phyloP scores from a whole-genome alignment of 345 rosid species.

The Brassica juncea region DNA sequence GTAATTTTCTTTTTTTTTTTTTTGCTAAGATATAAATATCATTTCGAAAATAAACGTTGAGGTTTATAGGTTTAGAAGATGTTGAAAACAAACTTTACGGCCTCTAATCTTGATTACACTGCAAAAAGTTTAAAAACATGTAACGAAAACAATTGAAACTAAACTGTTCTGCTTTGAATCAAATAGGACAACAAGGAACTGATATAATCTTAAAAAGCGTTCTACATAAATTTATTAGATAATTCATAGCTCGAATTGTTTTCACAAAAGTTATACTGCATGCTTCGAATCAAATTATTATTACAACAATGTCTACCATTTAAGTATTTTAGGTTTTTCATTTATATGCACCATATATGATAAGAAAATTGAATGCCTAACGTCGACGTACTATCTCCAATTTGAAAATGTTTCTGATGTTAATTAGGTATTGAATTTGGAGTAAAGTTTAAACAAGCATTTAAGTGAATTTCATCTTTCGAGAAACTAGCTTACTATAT shows the following conservation, averaged over 20 bases:
- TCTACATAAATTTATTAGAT: not conserved
- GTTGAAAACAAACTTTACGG: too few relatives aligned
- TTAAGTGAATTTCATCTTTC: constrained; percentile 27
- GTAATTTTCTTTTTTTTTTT: too few relatives aligned
- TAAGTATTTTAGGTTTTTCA: not conserved
- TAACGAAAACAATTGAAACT: too few relatives aligned
- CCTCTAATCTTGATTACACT: too few relatives aligned
- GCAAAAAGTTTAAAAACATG: too few relatives aligned
- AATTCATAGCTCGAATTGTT: not conserved
- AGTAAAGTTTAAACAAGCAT: constrained; percentile 18
- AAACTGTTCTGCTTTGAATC: too few relatives aligned
- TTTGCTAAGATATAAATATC: too few relatives aligned
- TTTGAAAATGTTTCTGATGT: not conserved
- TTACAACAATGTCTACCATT: not conserved
- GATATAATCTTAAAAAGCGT: not conserved
- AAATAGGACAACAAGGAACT: too few relatives aligned
- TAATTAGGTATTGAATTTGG: not conserved
- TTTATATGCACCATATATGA: not conserved
- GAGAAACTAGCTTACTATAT: constrained; percentile 24
- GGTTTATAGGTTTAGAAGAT: too few relatives aligned
- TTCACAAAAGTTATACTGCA: not conserved
- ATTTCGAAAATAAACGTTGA: too few relatives aligned
- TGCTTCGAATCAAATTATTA: not conserved
- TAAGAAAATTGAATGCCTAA: constrained; percentile 11
- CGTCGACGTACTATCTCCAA: constrained; percentile 5